Conservation (phyloP, 2,329 filamentous ascomycete genomes). For the Pseudogymnoascus sp. region DNA sequence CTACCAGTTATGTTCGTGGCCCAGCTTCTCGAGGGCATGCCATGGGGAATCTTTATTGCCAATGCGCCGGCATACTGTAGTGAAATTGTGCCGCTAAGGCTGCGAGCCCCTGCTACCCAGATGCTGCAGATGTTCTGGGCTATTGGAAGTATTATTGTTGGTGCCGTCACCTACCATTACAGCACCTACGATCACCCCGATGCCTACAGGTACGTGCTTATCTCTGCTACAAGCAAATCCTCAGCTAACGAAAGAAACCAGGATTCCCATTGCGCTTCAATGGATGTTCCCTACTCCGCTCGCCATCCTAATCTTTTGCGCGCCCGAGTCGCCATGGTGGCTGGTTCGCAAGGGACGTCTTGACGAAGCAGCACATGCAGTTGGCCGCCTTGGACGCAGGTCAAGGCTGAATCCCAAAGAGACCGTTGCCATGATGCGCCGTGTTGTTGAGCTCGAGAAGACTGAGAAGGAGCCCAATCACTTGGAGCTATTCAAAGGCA, state of each 20-base stretch:
- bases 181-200: constrained; percentile 28
- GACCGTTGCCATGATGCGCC: constrained; percentile 51
- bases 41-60: constrained; percentile 60
- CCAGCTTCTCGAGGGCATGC: constrained; percentile 53
- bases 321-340: constrained; percentile 41
- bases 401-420: constrained; percentile 33
- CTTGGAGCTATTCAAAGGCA: constrained; percentile 46
- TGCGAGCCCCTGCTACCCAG: constrained; percentile 50
- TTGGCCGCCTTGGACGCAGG: constrained; percentile 41
- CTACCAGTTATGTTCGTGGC: constrained; percentile 37
- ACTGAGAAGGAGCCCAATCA: constrained; percentile 33
- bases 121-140: constrained; percentile 62
- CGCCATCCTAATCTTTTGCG: constrained; percentile 39
- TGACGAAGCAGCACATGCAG: constrained; percentile 34
- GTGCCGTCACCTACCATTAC: constrained; percentile 47
- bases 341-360: constrained; percentile 38
- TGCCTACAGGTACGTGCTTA: constrained; percentile 37
- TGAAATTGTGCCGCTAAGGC: constrained; percentile 51
- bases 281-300: constrained; percentile 47
- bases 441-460: constrained; percentile 47
- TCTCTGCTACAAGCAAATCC: constrained; percentile 14
- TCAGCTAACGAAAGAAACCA: constrained; percentile 23
- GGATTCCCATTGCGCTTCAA: constrained; percentile 43
- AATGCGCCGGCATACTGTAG: constrained; percentile 55
- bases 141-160: constrained; percentile 53